These are phyloP conservation scores for Blastobotrys aristatus DNA, from an alignment of 1,139 yeast species.

Conservation along the genomic window DNA sequence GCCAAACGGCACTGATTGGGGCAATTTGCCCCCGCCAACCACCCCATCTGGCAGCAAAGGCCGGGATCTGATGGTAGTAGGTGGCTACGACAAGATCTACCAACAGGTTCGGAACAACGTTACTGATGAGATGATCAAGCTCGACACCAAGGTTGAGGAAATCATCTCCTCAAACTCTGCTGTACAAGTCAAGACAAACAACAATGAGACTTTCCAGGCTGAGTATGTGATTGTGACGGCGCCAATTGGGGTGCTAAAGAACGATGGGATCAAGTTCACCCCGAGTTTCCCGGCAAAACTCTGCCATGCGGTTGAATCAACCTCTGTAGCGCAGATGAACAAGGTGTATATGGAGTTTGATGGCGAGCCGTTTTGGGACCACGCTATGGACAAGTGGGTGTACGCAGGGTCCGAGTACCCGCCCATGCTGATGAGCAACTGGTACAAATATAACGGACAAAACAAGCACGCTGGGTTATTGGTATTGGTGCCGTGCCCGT, in stretches of 20 bases:
- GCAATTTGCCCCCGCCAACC: conserved; percentile 23
- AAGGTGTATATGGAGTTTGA: conserved; percentile 78
- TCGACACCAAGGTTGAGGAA: conserved; percentile 44
- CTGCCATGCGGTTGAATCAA: conserved; percentile 41
- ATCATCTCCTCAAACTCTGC: conserved; percentile 32
- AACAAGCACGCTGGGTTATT: conserved; percentile 41
- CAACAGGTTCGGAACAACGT: conserved; percentile 30
- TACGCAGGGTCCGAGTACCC: conserved; percentile 42
- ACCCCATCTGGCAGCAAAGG: conserved; percentile 63
- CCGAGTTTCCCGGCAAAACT: conserved; percentile 42
- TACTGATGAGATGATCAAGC: conserved; percentile 40
- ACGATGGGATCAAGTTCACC: conserved; percentile 49
- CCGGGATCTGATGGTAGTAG: conserved; percentile 83
- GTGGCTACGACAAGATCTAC: conserved; percentile 48
- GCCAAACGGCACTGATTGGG: conserved; percentile 66
- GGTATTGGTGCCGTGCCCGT: conserved; percentile 27
- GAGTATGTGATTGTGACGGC: conserved; percentile 63
- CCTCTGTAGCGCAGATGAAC: conserved; percentile 70
- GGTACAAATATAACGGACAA: conserved; percentile 23
- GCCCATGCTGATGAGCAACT: conserved; percentile 25
- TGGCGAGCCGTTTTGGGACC: conserved; percentile 55
- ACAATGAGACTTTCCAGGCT: conserved; percentile 34
- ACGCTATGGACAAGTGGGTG: conserved; percentile 36
- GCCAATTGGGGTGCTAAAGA: conserved; percentile 63
- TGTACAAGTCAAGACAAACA: conserved; percentile 28